Evolutionary conservation across 306 rosid species (phyloP).

Genomic region (Cucurbita maxima): DNA sequence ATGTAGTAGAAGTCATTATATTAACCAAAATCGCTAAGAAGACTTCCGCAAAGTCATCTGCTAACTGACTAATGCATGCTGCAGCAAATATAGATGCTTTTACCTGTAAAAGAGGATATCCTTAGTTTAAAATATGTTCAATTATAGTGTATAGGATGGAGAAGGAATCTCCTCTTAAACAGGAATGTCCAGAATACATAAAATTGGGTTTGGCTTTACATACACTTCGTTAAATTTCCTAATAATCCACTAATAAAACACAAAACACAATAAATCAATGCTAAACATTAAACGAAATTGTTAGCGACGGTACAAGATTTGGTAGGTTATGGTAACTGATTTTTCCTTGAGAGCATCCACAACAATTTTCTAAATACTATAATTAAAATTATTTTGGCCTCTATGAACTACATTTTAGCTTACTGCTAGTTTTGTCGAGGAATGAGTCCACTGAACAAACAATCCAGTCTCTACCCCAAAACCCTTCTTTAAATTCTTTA

Average conservation of each 20-base stretch:
- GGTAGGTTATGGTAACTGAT: neutral
- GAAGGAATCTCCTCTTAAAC: neutral
- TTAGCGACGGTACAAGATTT: neutral
- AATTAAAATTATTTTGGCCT: neutral
- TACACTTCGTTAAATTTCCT: neutral
- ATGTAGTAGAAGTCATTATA: slow-evolving; percentile 35
- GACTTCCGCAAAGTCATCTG: slow-evolving; percentile 61
- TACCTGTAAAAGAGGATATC: slow-evolving; percentile 28
- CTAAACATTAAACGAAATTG: neutral
- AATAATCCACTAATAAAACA: neutral
- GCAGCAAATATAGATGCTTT: slow-evolving; percentile 71
- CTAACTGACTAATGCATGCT: slow-evolving; percentile 63
- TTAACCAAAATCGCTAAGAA: slow-evolving; percentile 49
- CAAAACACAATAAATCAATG: neutral
- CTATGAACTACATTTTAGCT: no score
- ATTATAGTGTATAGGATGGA: neutral
- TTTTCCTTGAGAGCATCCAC: neutral
- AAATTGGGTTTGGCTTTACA: neutral
- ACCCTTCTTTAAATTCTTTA: no score
- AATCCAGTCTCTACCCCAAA: no score
- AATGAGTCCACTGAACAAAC: no score
- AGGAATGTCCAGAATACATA: neutral
- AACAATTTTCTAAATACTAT: neutral
- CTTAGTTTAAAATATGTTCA: slow-evolving; percentile 3
- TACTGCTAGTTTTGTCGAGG: no score